A percentile compares a stretch with the other conserved stretches of the same genome.
Conservation (phyloP, 1,284 basidiomycete genomes). For the Fistulina hepatica region DNA sequence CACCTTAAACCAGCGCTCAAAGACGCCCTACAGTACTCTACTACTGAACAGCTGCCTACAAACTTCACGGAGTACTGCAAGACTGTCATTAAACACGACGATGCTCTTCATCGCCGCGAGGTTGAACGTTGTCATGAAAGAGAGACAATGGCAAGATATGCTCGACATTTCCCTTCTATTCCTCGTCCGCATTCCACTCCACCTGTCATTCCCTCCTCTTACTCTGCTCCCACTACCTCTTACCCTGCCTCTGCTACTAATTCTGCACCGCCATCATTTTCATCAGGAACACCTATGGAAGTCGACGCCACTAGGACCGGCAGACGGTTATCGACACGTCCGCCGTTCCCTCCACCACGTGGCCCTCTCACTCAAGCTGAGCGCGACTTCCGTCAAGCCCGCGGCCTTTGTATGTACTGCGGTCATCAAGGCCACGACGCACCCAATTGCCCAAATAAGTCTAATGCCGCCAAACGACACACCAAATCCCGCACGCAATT, state of each 20-base stretch:
- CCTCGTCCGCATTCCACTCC: neutral
- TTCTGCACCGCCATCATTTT: conserved; percentile 2
- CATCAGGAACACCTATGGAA: conserved; percentile 9
- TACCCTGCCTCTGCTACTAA: neutral
- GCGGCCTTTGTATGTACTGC: conserved; percentile 7
- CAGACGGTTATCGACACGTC: too few species aligned
- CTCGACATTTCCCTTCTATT: too few species aligned
- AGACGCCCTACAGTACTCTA: neutral
- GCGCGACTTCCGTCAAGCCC: neutral
- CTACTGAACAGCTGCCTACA: neutral
- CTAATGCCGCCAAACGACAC: neutral
- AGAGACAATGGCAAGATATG: too few species aligned
- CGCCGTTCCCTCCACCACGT: conserved; percentile 3
- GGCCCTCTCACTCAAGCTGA: conserved; percentile 6
- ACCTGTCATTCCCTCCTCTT: neutral
- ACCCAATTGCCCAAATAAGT: conserved; percentile 2
- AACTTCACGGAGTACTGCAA: neutral
- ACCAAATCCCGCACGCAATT: too few species aligned
- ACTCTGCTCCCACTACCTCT: neutral
- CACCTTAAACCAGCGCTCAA: conserved; percentile 11
- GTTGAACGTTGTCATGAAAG: neutral
- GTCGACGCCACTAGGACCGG: conserved; percentile 6
- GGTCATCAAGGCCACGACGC: conserved; percentile 1
- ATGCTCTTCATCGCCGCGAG: neutral
- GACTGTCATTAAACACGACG: neutral